Conservation (phyloP, 2,329 filamentous ascomycete species). For the Ophiocordyceps australis region DNA sequence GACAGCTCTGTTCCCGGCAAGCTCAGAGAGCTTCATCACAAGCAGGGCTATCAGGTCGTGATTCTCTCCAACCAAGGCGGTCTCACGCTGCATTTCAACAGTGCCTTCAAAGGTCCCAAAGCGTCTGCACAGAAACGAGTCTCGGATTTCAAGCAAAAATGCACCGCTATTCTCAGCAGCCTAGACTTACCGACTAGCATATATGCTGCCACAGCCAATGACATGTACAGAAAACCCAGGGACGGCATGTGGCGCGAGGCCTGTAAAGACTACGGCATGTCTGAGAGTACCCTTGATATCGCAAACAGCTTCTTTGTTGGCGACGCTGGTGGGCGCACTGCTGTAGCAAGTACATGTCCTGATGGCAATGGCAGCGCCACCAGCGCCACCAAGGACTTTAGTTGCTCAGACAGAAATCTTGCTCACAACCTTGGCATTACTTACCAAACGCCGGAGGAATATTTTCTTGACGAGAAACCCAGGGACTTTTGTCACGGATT, state of each 20-base stretch:
- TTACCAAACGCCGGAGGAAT: constrained; percentile 84
- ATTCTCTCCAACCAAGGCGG: constrained; percentile 84
- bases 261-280: constrained; percentile 39
- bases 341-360: too few relatives aligned
- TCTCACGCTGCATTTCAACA: constrained; percentile 53
- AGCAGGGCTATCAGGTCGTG: constrained; percentile 57
- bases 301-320: constrained; percentile 69
- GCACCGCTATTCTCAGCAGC: constrained; percentile 46
- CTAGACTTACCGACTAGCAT: constrained; percentile 61
- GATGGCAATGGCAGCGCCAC: constrained; percentile 6
- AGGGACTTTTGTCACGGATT: constrained; percentile 53
- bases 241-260: constrained; percentile 68
- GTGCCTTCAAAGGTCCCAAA: constrained; percentile 49
- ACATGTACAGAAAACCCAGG: constrained; percentile 74
- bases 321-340: constrained; percentile 53
- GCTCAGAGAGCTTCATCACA: constrained; percentile 45
- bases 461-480: constrained; percentile 53
- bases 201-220: constrained; percentile 73
- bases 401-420: constrained; percentile 57
- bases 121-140: constrained; percentile 42
- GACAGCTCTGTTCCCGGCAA: constrained; percentile 47
- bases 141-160: constrained; percentile 68
- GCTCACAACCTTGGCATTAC: constrained; percentile 66
- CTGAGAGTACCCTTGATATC: constrained; percentile 44
- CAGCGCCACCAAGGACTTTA: constrained; percentile 34